A percentile compares a stretch with the other conserved stretches of the same genome.
phyloP scores from a whole-genome alignment of 768 basidiomycete genomes.

The Hortiboletus flavorubellus region DNA sequence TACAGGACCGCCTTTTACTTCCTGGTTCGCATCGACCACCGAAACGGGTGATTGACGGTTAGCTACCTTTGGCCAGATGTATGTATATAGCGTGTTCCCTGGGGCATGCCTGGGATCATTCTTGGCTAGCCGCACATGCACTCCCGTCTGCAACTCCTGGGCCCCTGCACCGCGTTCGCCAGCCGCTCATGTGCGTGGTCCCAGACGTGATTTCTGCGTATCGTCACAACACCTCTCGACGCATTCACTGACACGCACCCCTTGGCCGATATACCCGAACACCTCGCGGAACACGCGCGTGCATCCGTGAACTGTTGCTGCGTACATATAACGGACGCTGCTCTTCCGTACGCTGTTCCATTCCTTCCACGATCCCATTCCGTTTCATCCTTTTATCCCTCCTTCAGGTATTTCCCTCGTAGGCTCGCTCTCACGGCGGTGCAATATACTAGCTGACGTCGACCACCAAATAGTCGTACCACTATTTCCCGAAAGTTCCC shows the following conservation, averaged over 20 bases:
- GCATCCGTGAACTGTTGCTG: slow-evolving; percentile 6
- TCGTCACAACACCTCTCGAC: slow-evolving; percentile 6
- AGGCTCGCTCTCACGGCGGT: slow-evolving; percentile 1
- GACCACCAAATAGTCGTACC: background rate
- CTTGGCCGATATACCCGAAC: slow-evolving; percentile 6
- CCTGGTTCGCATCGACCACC: background rate
- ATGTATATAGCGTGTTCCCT: slow-evolving; percentile 14
- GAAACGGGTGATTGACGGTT: background rate
- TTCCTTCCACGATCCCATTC: slow-evolving; percentile 10
- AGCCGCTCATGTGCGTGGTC: slow-evolving; percentile 11
- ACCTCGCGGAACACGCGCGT: slow-evolving; percentile 16
- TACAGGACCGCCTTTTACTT: background rate
- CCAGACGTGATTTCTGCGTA: background rate
- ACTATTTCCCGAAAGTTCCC: background rate
- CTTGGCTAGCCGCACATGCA: slow-evolving; percentile 16
- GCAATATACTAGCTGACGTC: background rate
- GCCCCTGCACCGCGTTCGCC: slow-evolving; percentile 14
- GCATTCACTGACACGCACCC: slow-evolving; percentile 9
- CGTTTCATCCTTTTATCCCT: background rate
- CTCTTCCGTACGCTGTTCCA: slow-evolving; percentile 7
- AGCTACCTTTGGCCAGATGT: slow-evolving; percentile 1
- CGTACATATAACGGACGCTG: slow-evolving; percentile 22
- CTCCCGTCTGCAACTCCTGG: slow-evolving; percentile 13
- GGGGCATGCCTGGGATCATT: slow-evolving; percentile 9
- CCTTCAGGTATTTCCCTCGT: background rate